phyloP scores from a whole-genome alignment of 225 moss, liverwort and hornwort species.

The Polytrichum commune region DNA sequence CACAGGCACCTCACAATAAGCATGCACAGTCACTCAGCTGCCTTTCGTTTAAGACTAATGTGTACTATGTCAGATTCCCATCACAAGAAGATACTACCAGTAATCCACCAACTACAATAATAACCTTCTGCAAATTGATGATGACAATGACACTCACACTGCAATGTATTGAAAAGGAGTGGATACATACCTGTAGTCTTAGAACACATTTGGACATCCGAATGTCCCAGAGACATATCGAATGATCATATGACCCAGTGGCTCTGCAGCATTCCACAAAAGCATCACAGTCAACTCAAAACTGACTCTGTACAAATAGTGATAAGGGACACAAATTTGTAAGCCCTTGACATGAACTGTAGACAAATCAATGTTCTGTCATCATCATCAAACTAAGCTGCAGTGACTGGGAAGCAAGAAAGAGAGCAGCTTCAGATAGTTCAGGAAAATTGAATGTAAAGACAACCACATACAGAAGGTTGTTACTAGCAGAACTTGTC shows the following conservation, averaged over 20 bases:
- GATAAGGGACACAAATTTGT: no score
- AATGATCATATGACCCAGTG: slow-evolving; percentile 96
- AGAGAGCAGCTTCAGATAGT: not conserved
- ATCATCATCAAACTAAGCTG: not conserved
- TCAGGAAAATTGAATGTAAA: not conserved
- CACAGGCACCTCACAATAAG: no score
- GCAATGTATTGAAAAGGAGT: no score
- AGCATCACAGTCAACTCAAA: not conserved
- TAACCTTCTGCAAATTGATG: no score
- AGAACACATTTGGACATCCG: slow-evolving; percentile 70
- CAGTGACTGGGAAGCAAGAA: not conserved
- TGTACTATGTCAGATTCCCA: no score
- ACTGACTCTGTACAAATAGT: no score
- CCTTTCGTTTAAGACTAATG: no score
- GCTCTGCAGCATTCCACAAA: slow-evolving; percentile 50
- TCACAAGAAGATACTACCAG: no score
- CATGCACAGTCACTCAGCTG: no score
- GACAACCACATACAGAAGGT: slow-evolving; percentile 61
- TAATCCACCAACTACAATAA: no score
- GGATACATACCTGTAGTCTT: slow-evolving; percentile 53
- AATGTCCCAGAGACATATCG: slow-evolving; percentile 87
- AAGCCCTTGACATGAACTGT: no score
- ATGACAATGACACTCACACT: no score
- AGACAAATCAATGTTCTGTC: not conserved
- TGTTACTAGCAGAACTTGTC: slow-evolving; percentile 66